Percentiles rank a stretch among this genome's conserved stretches.
Conservation (phyloP, 2,329 filamentous ascomycete genomes). For the Botrytis aclada region DNA sequence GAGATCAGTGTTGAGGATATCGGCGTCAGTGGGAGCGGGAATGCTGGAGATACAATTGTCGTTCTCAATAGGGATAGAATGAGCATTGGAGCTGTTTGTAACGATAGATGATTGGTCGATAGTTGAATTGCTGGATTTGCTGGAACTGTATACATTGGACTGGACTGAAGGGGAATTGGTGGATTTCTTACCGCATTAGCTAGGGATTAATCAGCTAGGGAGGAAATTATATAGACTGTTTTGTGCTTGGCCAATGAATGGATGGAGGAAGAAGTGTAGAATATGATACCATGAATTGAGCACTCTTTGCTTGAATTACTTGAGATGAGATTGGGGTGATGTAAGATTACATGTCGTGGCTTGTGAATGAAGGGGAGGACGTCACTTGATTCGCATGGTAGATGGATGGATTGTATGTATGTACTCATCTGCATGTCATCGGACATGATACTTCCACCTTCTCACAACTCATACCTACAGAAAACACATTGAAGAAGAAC, state of each 20-base stretch:
- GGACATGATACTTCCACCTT: too few species aligned
- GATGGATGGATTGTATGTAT: too few species aligned
- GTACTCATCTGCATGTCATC: too few species aligned
- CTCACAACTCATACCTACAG: too few species aligned
- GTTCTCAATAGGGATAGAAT: conserved; percentile 7
- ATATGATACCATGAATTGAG: neutral
- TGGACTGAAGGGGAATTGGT: neutral
- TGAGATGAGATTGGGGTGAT: neutral
- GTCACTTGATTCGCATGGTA: too few species aligned
- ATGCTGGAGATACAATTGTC: neutral
- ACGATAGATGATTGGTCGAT: conserved; percentile 9
- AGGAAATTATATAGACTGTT: neutral
- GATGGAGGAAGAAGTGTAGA: neutral
- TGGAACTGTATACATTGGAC: neutral
- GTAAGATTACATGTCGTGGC: too few species aligned
- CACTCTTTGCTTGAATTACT: neutral
- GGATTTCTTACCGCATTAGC: neutral
- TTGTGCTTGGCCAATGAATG: neutral
- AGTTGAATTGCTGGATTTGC: neutral
- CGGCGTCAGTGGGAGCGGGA: neutral
- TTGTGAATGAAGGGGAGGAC: too few species aligned
- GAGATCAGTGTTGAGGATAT: neutral
- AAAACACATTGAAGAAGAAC: too few species aligned
- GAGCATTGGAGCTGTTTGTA: conserved; percentile 18
- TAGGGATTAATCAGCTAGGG: neutral